These are phyloP conservation scores for Pseudogymnoascus sp. DNA, from an alignment of 2,329 filamentous ascomycete genomes.

Conservation along the genomic window DNA sequence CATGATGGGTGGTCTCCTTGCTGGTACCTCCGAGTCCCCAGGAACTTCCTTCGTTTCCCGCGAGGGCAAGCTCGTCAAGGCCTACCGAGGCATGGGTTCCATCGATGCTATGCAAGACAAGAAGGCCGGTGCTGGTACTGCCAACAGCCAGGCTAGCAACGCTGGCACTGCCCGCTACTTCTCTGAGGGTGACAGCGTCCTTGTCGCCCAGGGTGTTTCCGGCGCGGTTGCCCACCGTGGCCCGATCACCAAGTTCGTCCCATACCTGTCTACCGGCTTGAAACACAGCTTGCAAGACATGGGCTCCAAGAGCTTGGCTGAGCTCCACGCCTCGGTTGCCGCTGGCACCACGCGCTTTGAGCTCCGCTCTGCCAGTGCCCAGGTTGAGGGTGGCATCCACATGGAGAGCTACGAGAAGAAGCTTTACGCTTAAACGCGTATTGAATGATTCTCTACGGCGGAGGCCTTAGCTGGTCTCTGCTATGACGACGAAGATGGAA, in stretches of 20 bases:
- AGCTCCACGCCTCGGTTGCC: conserved; percentile 66
- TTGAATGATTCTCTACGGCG: background rate
- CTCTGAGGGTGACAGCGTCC: conserved; percentile 87
- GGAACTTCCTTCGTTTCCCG: conserved; percentile 94
- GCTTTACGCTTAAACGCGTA: conserved; percentile 66
- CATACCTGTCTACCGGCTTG: conserved; percentile 88
- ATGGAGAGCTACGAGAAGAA: conserved; percentile 99
- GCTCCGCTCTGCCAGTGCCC: conserved; percentile 84
- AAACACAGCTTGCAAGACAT: conserved; percentile 98
- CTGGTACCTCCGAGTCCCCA: conserved; percentile 93
- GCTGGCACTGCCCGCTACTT: conserved; percentile 97
- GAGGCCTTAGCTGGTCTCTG: conserved; percentile 5
- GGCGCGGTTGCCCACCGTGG: conserved; percentile 71
- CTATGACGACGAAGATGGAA: background rate
- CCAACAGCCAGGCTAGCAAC: conserved; percentile 71
- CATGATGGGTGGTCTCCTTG: conserved; percentile 98
- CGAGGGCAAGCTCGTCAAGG: conserved; percentile 97
- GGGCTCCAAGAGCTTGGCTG: conserved; percentile 70
- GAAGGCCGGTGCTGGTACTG: conserved; percentile 71
- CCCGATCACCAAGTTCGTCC: conserved; percentile 90
- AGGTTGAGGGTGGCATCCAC: conserved; percentile 94
- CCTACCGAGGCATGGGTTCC: conserved; percentile 97
- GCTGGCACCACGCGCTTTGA: conserved; percentile 81
- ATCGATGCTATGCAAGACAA: conserved; percentile 99
- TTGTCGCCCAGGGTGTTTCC: conserved; percentile 94